Conservation (phyloP, 257 asterid genomes). For the Catharanthus roseus region DNA sequence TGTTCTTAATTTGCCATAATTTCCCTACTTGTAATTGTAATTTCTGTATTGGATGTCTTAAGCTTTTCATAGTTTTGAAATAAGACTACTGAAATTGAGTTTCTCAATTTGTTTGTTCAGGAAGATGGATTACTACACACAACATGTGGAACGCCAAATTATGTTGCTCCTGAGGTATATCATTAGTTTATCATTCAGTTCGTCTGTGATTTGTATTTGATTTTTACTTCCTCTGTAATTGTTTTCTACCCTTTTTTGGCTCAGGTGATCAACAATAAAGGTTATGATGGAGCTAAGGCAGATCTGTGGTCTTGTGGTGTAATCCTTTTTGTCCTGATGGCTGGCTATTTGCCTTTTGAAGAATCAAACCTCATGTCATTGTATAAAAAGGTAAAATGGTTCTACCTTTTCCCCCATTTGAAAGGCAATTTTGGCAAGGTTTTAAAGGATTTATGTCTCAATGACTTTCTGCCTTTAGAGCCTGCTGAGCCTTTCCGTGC, state of each 20-base stretch:
- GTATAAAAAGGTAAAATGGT: slow-evolving; percentile 35
- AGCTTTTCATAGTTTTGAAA: background rate
- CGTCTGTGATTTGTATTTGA: background rate
- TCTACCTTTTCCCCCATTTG: background rate
- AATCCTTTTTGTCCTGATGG: slow-evolving; percentile 46
- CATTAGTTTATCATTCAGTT: slow-evolving; percentile 11
- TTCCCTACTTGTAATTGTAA: background rate
- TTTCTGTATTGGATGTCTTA: background rate
- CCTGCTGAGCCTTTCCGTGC: background rate
- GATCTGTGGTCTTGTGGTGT: slow-evolving; percentile 91
- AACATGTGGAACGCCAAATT: slow-evolving; percentile 96
- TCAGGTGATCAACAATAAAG: slow-evolving; percentile 87
- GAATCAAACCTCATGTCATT: slow-evolving; percentile 66
- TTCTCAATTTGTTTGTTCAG: slow-evolving; percentile 36
- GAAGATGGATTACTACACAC: slow-evolving; percentile 97
- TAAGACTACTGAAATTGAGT: slow-evolving; percentile 4
- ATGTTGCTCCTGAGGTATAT: slow-evolving; percentile 92
- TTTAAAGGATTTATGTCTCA: background rate
- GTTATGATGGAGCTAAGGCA: slow-evolving; percentile 96
- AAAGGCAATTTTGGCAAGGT: background rate
- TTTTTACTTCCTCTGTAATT: slow-evolving; percentile 3
- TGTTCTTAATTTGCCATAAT: background rate
- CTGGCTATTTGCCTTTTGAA: slow-evolving; percentile 75
- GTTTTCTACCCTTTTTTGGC: slow-evolving; percentile 4
- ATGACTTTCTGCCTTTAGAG: background rate